Evolutionary conservation across 495 filamentous ascomycete genomes (phyloP).

Genomic region (Penicillium ucsense): DNA sequence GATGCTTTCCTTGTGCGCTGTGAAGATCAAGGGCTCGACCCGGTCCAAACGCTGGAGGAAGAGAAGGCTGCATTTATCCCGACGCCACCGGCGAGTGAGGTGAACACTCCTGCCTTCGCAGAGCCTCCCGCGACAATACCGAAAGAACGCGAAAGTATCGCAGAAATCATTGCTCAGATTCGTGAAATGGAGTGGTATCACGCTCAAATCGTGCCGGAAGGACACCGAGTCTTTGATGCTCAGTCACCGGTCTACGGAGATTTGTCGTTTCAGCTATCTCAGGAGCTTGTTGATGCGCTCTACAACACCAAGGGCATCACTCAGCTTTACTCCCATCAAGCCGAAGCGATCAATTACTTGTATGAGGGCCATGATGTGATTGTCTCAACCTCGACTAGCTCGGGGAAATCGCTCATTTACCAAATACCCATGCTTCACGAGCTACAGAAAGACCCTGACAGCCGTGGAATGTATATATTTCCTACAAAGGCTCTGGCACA

Average conservation of each 20-base stretch:
- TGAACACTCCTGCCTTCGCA: constrained; percentile 34
- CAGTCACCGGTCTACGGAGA: constrained; percentile 78
- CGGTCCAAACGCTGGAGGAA: constrained; percentile 51
- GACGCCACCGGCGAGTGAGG: constrained; percentile 36
- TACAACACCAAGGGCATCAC: constrained; percentile 85
- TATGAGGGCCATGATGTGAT: constrained; percentile 81
- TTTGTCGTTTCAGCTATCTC: constrained; percentile 75
- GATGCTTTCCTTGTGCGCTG: constrained; percentile 69
- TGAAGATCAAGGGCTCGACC: constrained; percentile 53
- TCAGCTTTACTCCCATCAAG: constrained; percentile 86
- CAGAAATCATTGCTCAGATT: constrained; percentile 79
- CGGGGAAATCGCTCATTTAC: constrained; percentile 94
- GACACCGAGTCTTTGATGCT: constrained; percentile 85
- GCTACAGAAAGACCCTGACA: constrained; percentile 65
- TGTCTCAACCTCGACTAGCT: constrained; percentile 88
- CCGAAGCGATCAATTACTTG: constrained; percentile 87
- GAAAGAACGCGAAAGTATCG: constrained; percentile 67
- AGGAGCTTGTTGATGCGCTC: constrained; percentile 85
- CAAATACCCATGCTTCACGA: constrained; percentile 88
- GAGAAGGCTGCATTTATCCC: constrained; percentile 39
- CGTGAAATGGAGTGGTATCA: constrained; percentile 78
- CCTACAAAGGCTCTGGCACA: constrained; percentile 96
- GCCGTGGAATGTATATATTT: constrained; percentile 94
- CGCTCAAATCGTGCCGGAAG: constrained; percentile 87
- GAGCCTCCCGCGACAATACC: constrained; percentile 60